A percentile compares a stretch with the other conserved stretches of the same genome.
Conservation (phyloP, 2,329 filamentous ascomycete genomes). For the Trichophyton equinum region DNA sequence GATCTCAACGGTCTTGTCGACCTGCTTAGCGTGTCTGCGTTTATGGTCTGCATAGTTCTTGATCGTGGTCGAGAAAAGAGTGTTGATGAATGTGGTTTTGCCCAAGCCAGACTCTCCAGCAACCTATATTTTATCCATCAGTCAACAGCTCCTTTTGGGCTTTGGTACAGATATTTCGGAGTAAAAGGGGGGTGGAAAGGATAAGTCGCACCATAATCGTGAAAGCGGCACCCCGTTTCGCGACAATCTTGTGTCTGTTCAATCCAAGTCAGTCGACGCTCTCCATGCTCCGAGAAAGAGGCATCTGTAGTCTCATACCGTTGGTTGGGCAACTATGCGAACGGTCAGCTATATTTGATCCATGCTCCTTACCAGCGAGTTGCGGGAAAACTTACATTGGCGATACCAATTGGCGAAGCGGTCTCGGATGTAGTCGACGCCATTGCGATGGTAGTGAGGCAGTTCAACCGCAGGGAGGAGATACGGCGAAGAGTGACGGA, state of each 20-base stretch:
- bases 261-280: slow-evolving; percentile 21
- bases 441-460: background rate
- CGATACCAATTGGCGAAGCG: slow-evolving; percentile 58
- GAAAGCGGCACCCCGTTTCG: slow-evolving; percentile 86
- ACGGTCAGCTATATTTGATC: slow-evolving; percentile 3
- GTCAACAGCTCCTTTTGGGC: slow-evolving; percentile 13
- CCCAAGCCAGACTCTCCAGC: slow-evolving; percentile 96
- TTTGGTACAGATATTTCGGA: background rate
- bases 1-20: slow-evolving; percentile 99
- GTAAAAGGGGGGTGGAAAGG: background rate
- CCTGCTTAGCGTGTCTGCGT: slow-evolving; percentile 96
- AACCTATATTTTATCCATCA: slow-evolving; percentile 47
- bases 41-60: slow-evolving; percentile 99
- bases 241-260: slow-evolving; percentile 56
- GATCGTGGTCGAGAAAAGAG: slow-evolving; percentile 98
- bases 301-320: slow-evolving; percentile 34
- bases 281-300: background rate
- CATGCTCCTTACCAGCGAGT: background rate
- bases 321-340: slow-evolving; percentile 52
- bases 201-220: slow-evolving; percentile 77
- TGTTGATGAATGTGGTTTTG: slow-evolving; percentile 99
- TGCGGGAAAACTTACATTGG: slow-evolving; percentile 44
- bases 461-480: slow-evolving; percentile 1
- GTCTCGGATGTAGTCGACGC: slow-evolving; percentile 38
- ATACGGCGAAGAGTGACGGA: background rate